phyloP scores from a whole-genome alignment of 148 eudicot species.

The Limonium bicolor region DNA sequence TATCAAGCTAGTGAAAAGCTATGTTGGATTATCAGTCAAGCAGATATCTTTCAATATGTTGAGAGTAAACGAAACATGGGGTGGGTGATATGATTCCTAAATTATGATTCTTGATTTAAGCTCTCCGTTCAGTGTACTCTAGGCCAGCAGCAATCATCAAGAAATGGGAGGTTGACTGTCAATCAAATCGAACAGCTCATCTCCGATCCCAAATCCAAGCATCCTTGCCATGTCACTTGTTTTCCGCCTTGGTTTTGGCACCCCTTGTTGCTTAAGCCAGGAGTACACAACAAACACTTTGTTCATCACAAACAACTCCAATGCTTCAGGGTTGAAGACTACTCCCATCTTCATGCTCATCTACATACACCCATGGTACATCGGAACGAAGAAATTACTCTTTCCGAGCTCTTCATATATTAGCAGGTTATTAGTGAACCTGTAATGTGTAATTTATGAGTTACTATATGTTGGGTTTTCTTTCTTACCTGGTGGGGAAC shows the following conservation, averaged over 20 bases:
- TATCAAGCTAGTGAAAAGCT: too few species aligned
- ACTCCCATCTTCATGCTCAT: slow-evolving; percentile 84
- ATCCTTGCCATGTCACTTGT: slow-evolving; percentile 74
- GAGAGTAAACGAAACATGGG: too few species aligned
- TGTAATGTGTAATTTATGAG: too few species aligned
- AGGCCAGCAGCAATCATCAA: too few species aligned
- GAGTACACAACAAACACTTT: slow-evolving; percentile 58
- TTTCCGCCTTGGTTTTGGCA: slow-evolving; percentile 65
- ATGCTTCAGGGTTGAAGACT: slow-evolving; percentile 75
- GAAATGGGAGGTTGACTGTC: slow-evolving; percentile 24
- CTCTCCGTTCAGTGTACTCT: too few species aligned
- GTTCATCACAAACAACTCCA: slow-evolving; percentile 64
- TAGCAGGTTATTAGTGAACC: too few species aligned
- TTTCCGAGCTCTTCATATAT: too few species aligned
- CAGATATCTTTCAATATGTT: too few species aligned
- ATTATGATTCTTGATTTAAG: too few species aligned
- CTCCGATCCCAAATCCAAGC: slow-evolving; percentile 83
- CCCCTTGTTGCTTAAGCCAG: slow-evolving; percentile 55
- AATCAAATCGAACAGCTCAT: slow-evolving; percentile 59
- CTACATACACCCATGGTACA: slow-evolving; percentile 14
- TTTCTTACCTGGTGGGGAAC: slow-evolving; percentile 76
- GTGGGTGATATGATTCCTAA: too few species aligned
- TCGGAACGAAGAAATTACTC: too few species aligned
- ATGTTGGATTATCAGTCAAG: too few species aligned
- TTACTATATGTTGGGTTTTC: neutral